Percentiles rank a stretch among this genome's conserved stretches.
Conservation (phyloP, 768 basidiomycete genomes). For the Ramaria sp. region DNA sequence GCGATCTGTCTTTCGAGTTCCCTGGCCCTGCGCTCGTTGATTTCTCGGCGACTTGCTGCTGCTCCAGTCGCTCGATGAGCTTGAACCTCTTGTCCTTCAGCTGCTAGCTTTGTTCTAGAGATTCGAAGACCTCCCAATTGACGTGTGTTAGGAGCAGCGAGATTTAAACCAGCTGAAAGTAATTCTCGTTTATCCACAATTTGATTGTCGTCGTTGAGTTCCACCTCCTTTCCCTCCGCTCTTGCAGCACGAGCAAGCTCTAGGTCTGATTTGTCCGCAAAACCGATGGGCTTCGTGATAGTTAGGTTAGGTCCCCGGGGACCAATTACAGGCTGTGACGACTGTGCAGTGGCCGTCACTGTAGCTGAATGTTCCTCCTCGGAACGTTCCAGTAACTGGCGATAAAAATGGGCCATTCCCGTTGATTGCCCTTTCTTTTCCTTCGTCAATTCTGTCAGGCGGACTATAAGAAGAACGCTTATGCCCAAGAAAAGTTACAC, state of each 20-base stretch:
- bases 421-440: slow-evolving; percentile 46
- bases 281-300: slow-evolving; percentile 61
- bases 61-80: slow-evolving; percentile 73
- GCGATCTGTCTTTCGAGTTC: slow-evolving; percentile 75
- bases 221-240: slow-evolving; percentile 73
- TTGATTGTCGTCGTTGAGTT: slow-evolving; percentile 94
- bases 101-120: slow-evolving; percentile 17
- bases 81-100: slow-evolving; percentile 23
- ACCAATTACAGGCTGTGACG: slow-evolving; percentile 30
- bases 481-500: neutral
- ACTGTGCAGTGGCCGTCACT: slow-evolving; percentile 52
- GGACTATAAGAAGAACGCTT: neutral
- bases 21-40: slow-evolving; percentile 69
- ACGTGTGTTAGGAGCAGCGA: slow-evolving; percentile 75
- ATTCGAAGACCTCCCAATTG: slow-evolving; percentile 33
- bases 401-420: slow-evolving; percentile 83
- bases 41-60: slow-evolving; percentile 71
- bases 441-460: slow-evolving; percentile 40
- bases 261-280: slow-evolving; percentile 54
- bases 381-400: slow-evolving; percentile 64
- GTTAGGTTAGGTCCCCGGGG: slow-evolving; percentile 55
- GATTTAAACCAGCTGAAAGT: slow-evolving; percentile 83
- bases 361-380: slow-evolving; percentile 81
- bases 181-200: slow-evolving; percentile 94
- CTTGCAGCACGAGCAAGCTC: slow-evolving; percentile 63